Base-by-base conservation (phyloP, 371 early-diverging fungal species). In the Batrachochytrium dendrobatidis region DNA sequence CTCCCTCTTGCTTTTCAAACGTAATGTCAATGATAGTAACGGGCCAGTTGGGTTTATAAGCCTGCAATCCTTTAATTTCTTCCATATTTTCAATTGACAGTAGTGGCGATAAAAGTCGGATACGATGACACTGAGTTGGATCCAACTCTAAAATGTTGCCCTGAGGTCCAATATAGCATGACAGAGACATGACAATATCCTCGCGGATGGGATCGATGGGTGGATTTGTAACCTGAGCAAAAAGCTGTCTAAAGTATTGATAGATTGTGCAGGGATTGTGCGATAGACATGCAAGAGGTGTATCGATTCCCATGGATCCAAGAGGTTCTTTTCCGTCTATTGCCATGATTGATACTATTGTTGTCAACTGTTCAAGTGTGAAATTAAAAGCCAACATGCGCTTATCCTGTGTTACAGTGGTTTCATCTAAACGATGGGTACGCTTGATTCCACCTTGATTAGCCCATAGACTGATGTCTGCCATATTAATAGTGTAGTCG, bases 121-220 rank as follows among this genome's bases (percentile, higher is more conserved):
- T 70, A 34, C 89, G 81, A 56, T 85, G 82, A 56, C 87, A 84
- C 70, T 97, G 95, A 18, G 63, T 63, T 57, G 82, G 82, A 12
- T 85, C 76, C 51, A 92, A 81, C 63, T 91, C 92, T 33, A 95
- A 80, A 54, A 95, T 75, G 64, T 95, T 97, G 50, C 94, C 94
- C 69, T 90, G 90, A 8, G 95, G 92, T 33, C 98, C 98, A 24
- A 97, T 83, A 70, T 90, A 89, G 78, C 94, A 94, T 49, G 88
- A 85, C 34, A 95, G 82, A 18, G 91, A 89, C 96, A 95, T 97
- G 76, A 95, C 94, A 62, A 95, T 89, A 60, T 88, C 87, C 74
- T 97, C 95, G 67, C 98, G 92, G 67, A 97, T 95, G 31, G 98
- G 95, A 77, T 97, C 98, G 58, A 97, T 95, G 18, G 98, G 95